phyloP scores from a whole-genome alignment of 345 rosid genomes.

The Melaleuca alternifolia region DNA sequence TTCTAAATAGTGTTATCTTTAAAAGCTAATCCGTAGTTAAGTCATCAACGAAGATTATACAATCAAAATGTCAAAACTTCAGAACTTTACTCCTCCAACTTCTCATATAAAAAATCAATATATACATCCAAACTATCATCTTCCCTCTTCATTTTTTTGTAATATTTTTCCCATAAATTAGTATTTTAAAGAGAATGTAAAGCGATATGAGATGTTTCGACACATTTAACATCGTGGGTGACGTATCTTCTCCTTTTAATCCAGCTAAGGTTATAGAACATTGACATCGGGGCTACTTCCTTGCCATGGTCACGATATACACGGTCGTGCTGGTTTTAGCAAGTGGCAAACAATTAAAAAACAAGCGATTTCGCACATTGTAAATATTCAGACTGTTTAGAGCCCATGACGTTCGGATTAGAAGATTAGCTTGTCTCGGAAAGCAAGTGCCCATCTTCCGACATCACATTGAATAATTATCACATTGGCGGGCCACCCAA shows the following conservation, averaged over 20 bases:
- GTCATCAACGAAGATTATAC: too few relatives aligned
- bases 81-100: too few relatives aligned
- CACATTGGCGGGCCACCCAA: not conserved
- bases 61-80: too few relatives aligned
- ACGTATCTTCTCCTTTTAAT: rapidly evolving
- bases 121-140: not conserved
- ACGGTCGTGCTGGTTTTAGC: rapidly evolving
- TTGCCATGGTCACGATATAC: rapidly evolving
- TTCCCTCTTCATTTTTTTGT: not conserved
- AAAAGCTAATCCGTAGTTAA: too few relatives aligned
- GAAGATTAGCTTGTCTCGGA: not conserved
- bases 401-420: not conserved
- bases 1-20: too few relatives aligned
- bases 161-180: too few relatives aligned
- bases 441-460: not conserved
- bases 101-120: not conserved
- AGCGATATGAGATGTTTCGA: not conserved
- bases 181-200: not conserved
- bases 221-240: not conserved
- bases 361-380: rapidly evolving
- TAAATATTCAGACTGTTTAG: not conserved
- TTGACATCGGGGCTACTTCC: too few relatives aligned
- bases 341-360: not conserved
- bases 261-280: not conserved
- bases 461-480: not conserved